These are phyloP conservation scores for Prunus salicina DNA, from an alignment of 306 rosid genomes.

Conservation along the genomic window DNA sequence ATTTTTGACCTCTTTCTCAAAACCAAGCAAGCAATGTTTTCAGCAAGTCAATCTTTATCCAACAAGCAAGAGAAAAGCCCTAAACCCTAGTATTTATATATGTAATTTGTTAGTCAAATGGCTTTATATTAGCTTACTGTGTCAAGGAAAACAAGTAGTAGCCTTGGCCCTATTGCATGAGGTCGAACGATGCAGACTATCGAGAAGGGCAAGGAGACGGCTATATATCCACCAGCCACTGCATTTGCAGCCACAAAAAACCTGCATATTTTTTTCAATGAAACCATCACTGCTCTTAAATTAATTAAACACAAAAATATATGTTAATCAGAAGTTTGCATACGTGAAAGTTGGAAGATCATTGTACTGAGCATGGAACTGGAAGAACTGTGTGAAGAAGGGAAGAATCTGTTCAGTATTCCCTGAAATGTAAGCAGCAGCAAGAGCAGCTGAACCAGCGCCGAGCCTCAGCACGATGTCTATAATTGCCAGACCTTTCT, in stretches of 20 bases:
- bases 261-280: slow-evolving; percentile 28
- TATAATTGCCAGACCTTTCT: slow-evolving; percentile 42
- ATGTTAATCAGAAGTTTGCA: background rate
- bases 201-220: slow-evolving; percentile 51
- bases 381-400: slow-evolving; percentile 72
- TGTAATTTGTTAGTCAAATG: background rate
- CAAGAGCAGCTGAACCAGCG: slow-evolving; percentile 45
- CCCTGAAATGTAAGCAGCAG: slow-evolving; percentile 44
- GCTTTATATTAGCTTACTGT: slow-evolving; percentile 30
- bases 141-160: slow-evolving; percentile 42
- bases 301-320: background rate
- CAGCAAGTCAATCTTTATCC: background rate
- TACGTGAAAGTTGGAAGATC: slow-evolving; percentile 57
- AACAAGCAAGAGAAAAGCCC: background rate
- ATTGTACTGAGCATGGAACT: slow-evolving; percentile 60
- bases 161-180: slow-evolving; percentile 43
- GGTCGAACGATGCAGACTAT: slow-evolving; percentile 59
- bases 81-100: too few relatives aligned
- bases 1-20: background rate
- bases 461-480: slow-evolving; percentile 49
- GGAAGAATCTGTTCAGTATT: slow-evolving; percentile 50
- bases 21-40: background rate
- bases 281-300: background rate
- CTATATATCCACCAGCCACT: slow-evolving; percentile 33
- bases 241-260: slow-evolving; percentile 52